phyloP scores from a whole-genome alignment of 73 alveolate genomes.

The Effrenium voratum region DNA sequence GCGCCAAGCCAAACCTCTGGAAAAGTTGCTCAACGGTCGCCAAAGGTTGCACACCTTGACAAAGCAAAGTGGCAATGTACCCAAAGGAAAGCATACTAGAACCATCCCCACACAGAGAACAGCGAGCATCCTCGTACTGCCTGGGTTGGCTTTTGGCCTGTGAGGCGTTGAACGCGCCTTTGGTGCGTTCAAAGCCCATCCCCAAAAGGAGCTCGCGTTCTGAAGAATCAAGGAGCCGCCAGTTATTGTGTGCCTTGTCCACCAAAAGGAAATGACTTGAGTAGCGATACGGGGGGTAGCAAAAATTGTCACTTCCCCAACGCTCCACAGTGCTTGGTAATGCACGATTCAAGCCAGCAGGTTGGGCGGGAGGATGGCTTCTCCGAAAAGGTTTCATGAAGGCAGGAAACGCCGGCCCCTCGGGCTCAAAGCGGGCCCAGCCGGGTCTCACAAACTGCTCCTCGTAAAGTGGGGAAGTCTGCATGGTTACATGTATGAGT shows the following conservation, averaged over 20 bases:
- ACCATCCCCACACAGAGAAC: neutral
- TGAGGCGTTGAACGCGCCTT: neutral
- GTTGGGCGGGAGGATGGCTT: neutral
- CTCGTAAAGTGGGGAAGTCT: neutral
- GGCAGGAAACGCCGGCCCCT: neutral
- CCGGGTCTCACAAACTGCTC: neutral
- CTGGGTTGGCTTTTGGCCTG: neutral
- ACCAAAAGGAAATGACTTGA: neutral
- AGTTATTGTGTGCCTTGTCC: neutral
- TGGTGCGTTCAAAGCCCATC: neutral
- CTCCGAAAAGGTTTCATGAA: neutral
- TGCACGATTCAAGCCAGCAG: neutral
- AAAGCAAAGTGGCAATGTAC: neutral
- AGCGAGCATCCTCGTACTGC: neutral
- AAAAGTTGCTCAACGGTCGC: neutral
- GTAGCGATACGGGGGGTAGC: neutral
- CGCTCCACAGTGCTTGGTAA: neutral
- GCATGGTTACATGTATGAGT: neutral
- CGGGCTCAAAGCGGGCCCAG: neutral
- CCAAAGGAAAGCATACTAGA: neutral
- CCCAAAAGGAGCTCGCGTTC: neutral
- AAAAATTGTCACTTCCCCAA: neutral
- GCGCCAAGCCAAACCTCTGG: neutral
- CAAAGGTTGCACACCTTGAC: too few species aligned
- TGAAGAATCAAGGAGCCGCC: neutral